These are phyloP conservation scores for Lophiotrema nucula DNA, from an alignment of 495 filamentous ascomycete species.

Conservation along the genomic window DNA sequence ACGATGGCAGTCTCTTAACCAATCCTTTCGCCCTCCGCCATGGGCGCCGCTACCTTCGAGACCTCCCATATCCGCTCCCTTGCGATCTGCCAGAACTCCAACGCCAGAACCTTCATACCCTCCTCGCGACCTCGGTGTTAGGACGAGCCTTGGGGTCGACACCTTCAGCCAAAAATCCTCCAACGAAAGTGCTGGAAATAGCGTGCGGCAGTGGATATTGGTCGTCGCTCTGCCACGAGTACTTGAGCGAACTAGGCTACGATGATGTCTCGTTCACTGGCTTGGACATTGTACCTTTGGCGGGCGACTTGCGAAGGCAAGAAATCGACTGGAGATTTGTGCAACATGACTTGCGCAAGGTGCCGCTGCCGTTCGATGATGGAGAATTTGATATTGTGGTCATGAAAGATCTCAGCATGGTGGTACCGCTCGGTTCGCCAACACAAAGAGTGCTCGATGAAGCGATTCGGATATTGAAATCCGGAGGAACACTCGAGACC, in stretches of 20 bases:
- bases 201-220: conserved; percentile 88
- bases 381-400: conserved; percentile 87
- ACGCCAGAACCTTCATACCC: conserved; percentile 78
- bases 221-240: conserved; percentile 80
- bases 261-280: conserved; percentile 66
- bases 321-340: conserved; percentile 86
- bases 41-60: conserved; percentile 78
- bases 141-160: conserved; percentile 77
- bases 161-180: conserved; percentile 61
- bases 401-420: conserved; percentile 80
- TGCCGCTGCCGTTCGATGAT: conserved; percentile 76
- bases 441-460: conserved; percentile 73
- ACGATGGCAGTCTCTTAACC: conserved; percentile 10
- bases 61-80: conserved; percentile 80
- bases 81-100: conserved; percentile 86
- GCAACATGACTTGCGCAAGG: conserved; percentile 75
- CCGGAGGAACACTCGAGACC: conserved; percentile 78
- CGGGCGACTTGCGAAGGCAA: conserved; percentile 67
- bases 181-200: conserved; percentile 76
- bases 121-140: conserved; percentile 77
- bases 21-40: conserved; percentile 68
- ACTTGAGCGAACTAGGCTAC: conserved; percentile 61
- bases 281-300: conserved; percentile 75
- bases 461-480: conserved; percentile 70
- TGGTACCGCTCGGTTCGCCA: conserved; percentile 55